Evolutionary conservation across 139 green algal genomes (phyloP), one percentile per base, ranked within the genome.

Genomic region (Picochlorum sp.): DNA sequence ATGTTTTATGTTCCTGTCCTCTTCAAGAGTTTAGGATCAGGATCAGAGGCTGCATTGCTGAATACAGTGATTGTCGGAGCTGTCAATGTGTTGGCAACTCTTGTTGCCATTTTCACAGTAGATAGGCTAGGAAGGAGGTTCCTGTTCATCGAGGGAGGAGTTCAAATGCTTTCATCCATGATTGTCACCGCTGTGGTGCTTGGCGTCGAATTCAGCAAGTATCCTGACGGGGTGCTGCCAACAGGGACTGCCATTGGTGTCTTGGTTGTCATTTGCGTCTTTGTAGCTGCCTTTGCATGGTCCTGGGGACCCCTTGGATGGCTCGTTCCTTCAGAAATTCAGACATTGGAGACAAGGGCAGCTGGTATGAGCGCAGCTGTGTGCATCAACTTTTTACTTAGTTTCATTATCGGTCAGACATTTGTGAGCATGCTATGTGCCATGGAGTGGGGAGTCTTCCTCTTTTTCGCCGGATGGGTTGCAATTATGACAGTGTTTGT

Each of bases 241-340:
- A 34, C 60, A 3, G 56, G 38, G 28, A 60, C 56, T 11, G 65
- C 73, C 41, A 74, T 72, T 45, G 61, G 57, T 7, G 60, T 85
- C 2, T 65, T 91, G 8, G 80, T 81, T 3, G 49, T 87, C 50
- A 88, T 90, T 68, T 89, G 79, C 74, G 49, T 91, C 49, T 92
- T 80, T 59, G 81, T 90, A 23, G 67, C 77, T 23, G 78, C 72
- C n/a, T 89, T 85, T 70, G 86, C 86, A 3, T 92, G 81, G 81
- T 83, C 71, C 3, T 92, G 79, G 83, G 81, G 82, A 37, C 85
- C 85, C 14, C 74, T 91, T 41, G 81, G 71, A 28, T 91, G 85
- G 84, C 67, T 89, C 62, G 78, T 85, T 26, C 78, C 83, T 6
- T 74, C 71, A 50, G 81, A 85, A 60, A 74, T 87, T 26, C 72